These are phyloP conservation scores for Sistotremastrum niveocremeum DNA, from an alignment of 768 basidiomycete species.

Conservation along the genomic window DNA sequence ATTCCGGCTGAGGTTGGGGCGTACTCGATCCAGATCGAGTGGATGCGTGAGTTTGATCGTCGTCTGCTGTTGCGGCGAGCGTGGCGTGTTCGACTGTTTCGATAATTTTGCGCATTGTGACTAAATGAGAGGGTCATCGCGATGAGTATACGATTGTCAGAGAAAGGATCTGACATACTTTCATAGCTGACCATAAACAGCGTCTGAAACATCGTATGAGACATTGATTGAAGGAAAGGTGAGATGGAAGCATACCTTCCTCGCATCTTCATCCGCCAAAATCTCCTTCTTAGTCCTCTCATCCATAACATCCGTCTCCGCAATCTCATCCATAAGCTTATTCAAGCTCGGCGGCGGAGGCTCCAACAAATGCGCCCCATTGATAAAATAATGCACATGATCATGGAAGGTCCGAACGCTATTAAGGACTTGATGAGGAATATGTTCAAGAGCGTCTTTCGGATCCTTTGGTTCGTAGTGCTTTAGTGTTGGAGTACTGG, in stretches of 20 bases:
- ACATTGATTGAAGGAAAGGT: too few relatives aligned
- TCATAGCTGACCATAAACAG: constrained; percentile 33
- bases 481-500: neutral
- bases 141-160: neutral
- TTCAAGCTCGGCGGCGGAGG: constrained; percentile 12
- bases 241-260: constrained; percentile 21
- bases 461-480: constrained; percentile 8
- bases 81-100: constrained; percentile 20
- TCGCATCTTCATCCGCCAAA: constrained; percentile 27
- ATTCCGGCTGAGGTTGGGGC: too few relatives aligned
- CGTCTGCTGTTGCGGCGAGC: too few relatives aligned
- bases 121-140: constrained; percentile 8
- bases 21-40: too few relatives aligned
- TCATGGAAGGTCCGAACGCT: constrained; percentile 26
- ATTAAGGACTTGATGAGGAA: constrained; percentile 25
- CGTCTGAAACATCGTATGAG: too few relatives aligned
- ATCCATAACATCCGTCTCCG: constrained; percentile 17
- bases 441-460: constrained; percentile 21
- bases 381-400: constrained; percentile 24
- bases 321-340: constrained; percentile 29
- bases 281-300: constrained; percentile 26
- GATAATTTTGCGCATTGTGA: constrained; percentile 19
- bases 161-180: constrained; percentile 19
- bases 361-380: constrained; percentile 5
- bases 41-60: too few relatives aligned